Percentiles rank a stretch among this genome's conserved stretches.
Conservation (phyloP, 495 filamentous ascomycete genomes). For the Hyaloscypha finlandica region DNA sequence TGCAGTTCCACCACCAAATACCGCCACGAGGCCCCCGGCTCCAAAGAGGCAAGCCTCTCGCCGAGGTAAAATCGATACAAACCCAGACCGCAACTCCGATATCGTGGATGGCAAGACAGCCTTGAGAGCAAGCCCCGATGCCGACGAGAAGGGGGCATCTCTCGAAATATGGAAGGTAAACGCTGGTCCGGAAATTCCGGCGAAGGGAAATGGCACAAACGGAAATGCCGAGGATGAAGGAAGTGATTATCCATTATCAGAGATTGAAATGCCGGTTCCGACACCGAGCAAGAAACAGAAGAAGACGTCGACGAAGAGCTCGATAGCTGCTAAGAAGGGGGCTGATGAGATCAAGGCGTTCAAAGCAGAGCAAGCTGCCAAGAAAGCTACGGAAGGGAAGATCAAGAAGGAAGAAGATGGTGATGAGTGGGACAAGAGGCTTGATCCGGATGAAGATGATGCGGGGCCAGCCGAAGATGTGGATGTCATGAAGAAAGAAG, state of each 20-base stretch:
- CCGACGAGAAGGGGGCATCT: conserved; percentile 39
- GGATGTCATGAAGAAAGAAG: conserved; percentile 26
- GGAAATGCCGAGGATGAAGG: conserved; percentile 2
- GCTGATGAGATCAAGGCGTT: conserved; percentile 40
- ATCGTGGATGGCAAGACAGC: conserved; percentile 46
- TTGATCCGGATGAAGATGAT: conserved; percentile 38
- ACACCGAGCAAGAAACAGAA: conserved; percentile 23
- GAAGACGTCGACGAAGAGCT: conserved; percentile 42
- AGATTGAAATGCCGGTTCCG: conserved; percentile 4
- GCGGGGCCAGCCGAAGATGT: conserved; percentile 40
- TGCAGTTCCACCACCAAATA: conserved; percentile 25
- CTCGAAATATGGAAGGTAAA: conserved; percentile 32
- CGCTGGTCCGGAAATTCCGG: conserved; percentile 2
- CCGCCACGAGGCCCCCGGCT: conserved; percentile 32
- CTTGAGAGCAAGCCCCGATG: conserved; percentile 46
- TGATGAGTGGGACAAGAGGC: conserved; percentile 18
- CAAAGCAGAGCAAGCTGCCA: conserved; percentile 32
- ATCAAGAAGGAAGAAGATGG: conserved; percentile 30
- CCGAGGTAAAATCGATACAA: conserved; percentile 32
- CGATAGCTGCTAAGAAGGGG: conserved; percentile 42
- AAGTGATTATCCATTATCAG: conserved; percentile 25
- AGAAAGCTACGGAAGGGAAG: conserved; percentile 29
- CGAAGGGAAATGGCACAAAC: conserved; percentile 17
- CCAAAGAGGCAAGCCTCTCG: conserved; percentile 30
- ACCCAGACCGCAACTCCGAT: conserved; percentile 44